Percentiles rank a stretch among this genome's conserved stretches.
Conservation (phyloP, 352 stramenopile genomes). For the Phytophthora lateralis region DNA sequence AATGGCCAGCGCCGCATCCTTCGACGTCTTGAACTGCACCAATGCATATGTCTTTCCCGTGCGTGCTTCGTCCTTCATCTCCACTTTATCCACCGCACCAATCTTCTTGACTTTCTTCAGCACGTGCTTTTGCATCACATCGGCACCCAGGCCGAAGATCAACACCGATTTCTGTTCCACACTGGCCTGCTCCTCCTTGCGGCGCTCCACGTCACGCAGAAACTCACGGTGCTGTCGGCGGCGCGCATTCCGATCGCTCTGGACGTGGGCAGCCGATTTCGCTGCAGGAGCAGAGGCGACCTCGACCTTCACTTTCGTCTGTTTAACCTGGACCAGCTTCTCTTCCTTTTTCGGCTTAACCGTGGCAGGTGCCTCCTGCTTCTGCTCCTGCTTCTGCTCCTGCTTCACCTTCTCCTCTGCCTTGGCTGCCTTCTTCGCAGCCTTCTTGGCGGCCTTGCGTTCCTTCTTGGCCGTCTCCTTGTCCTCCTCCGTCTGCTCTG, state of each 20-base stretch:
- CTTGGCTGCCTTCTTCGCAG: constrained; percentile 31
- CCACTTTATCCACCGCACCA: constrained; percentile 52
- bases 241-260: constrained; percentile 83
- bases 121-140: constrained; percentile 79
- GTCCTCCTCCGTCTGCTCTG: constrained; percentile 16
- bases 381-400: constrained; percentile 15
- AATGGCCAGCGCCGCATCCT: constrained; percentile 57
- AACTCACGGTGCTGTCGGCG: constrained; percentile 81
- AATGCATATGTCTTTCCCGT: constrained; percentile 66
- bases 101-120: constrained; percentile 86
- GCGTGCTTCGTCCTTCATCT: constrained; percentile 64
- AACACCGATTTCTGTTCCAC: constrained; percentile 72
- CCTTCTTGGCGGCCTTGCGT: constrained; percentile 2
- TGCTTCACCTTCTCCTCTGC: constrained; percentile 30
- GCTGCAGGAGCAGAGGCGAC: constrained; percentile 3
- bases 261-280: constrained; percentile 31
- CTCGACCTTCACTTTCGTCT: constrained; percentile 37
- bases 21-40: constrained; percentile 64
- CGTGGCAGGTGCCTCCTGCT: constrained; percentile 21
- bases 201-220: constrained; percentile 66
- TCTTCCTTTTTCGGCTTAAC: constrained; percentile 19
- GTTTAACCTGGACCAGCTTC: constrained; percentile 15
- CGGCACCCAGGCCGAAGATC: constrained; percentile 71
- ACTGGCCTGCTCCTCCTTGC: constrained; percentile 60
- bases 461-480: constrained; percentile 24